A percentile compares a stretch with the other conserved stretches of the same genome.
Evolutionary conservation across 768 basidiomycete genomes (phyloP).

Genomic region (Pulveroboletus sp.): DNA sequence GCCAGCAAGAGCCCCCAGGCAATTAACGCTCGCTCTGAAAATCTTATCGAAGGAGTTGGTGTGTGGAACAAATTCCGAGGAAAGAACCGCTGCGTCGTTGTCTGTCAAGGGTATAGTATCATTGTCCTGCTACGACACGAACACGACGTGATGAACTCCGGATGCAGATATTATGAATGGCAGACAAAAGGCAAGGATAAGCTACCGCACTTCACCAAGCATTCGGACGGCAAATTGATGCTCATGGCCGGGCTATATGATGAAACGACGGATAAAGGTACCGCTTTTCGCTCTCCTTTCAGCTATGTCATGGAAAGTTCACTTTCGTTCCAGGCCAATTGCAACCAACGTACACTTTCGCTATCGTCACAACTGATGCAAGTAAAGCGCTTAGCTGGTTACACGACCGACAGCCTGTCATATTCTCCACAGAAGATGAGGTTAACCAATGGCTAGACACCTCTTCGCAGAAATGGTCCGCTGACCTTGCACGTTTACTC

Average conservation of each 20-base stretch:
- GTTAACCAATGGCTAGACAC: conserved; percentile 81
- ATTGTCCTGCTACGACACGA: background rate
- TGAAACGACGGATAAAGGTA: conserved; percentile 62
- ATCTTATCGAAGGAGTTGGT: conserved; percentile 66
- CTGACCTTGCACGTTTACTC: conserved; percentile 56
- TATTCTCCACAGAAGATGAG: conserved; percentile 62
- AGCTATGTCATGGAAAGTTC: background rate
- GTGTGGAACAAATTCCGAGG: conserved; percentile 88
- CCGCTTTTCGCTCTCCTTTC: background rate
- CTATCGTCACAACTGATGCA: conserved; percentile 84
- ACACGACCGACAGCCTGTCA: conserved; percentile 88
- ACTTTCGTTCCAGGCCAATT: conserved; percentile 41
- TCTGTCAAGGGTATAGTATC: conserved; percentile 66
- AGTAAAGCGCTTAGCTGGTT: conserved; percentile 74
- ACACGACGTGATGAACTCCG: background rate
- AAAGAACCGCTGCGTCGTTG: conserved; percentile 79
- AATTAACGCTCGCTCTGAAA: conserved; percentile 88
- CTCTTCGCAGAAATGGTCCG: conserved; percentile 60
- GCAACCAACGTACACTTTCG: conserved; percentile 73
- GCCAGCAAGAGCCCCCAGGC: conserved; percentile 59
- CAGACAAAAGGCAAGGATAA: conserved; percentile 77
- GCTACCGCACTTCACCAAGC: conserved; percentile 79
- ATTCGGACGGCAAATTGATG: conserved; percentile 61
- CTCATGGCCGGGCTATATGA: conserved; percentile 91
- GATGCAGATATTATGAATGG: conserved; percentile 89